These are phyloP conservation scores for Rhodosporidiobolus odoratus DNA, from an alignment of 768 basidiomycete species.

Conservation along the genomic window DNA sequence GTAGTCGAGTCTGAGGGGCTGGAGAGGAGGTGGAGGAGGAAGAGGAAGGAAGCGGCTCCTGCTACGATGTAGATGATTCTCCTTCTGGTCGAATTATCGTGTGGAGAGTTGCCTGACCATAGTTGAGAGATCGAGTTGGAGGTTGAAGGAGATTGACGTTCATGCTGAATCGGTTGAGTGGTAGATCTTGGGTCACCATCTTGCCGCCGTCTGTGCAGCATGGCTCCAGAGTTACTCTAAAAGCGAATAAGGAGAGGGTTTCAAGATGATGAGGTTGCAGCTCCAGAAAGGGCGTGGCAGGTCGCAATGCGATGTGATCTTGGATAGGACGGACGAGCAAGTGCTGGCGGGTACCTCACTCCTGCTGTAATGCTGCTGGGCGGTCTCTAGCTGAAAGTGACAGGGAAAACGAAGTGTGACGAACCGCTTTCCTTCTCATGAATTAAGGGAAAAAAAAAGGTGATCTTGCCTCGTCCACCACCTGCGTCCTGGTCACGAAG, in stretches of 20 bases:
- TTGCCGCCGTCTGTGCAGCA: slow-evolving; percentile 27
- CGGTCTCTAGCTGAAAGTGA: too few relatives aligned
- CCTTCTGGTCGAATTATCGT: slow-evolving; percentile 4
- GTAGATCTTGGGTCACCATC: slow-evolving; percentile 14
- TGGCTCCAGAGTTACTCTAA: neutral
- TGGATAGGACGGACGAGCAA: too few relatives aligned
- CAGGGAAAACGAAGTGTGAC: too few relatives aligned
- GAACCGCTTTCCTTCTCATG: too few relatives aligned
- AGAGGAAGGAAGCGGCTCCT: slow-evolving; percentile 35
- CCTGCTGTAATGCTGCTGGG: too few relatives aligned
- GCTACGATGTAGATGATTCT: slow-evolving; percentile 35
- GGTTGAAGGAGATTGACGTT: neutral
- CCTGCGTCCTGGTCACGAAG: too few relatives aligned
- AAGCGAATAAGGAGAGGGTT: too few relatives aligned
- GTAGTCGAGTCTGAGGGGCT: slow-evolving; percentile 17
- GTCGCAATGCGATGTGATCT: too few relatives aligned
- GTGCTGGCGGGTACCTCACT: too few relatives aligned
- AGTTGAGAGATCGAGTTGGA: slow-evolving; percentile 8
- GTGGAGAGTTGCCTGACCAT: slow-evolving; percentile 2
- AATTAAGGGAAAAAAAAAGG: too few relatives aligned
- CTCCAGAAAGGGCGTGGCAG: neutral
- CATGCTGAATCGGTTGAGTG: neutral
- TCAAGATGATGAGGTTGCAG: too few relatives aligned
- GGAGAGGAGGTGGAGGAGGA: slow-evolving; percentile 40
- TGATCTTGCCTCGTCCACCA: too few relatives aligned